phyloP scores from a whole-genome alignment of 179 eudicot species.

The Corrigiola litoralis region DNA sequence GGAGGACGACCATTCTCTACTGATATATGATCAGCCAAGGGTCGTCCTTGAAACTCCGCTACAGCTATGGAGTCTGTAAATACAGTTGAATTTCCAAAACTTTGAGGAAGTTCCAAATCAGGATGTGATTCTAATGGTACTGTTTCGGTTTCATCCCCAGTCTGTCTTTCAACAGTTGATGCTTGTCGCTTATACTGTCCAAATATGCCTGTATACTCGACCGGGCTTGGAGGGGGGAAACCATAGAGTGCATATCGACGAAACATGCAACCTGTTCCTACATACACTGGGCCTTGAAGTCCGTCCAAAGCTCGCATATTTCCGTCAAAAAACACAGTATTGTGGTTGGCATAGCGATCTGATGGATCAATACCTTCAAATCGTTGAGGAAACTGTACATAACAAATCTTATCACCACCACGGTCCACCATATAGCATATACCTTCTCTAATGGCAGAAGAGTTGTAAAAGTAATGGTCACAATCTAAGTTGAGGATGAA shows the following conservation, averaged over 20 bases:
- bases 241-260: constrained; percentile 76
- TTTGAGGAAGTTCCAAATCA: constrained; percentile 58
- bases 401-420: constrained; percentile 78
- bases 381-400: constrained; percentile 71
- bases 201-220: constrained; percentile 48
- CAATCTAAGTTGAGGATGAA: constrained; percentile 80
- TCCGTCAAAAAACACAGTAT: constrained; percentile 80
- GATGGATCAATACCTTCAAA: constrained; percentile 87
- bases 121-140: constrained; percentile 51
- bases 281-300: constrained; percentile 80
- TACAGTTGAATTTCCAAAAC: constrained; percentile 60
- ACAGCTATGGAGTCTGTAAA: constrained; percentile 60
- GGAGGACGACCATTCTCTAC: constrained; percentile 80
- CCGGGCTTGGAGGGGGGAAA: constrained; percentile 67
- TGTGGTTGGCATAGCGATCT: constrained; percentile 80
- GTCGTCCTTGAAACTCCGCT: constrained; percentile 79
- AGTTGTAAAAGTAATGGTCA: constrained; percentile 72
- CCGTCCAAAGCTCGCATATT: constrained; percentile 91
- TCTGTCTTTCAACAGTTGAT: constrained; percentile 11
- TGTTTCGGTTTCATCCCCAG: constrained; percentile 33
- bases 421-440: constrained; percentile 89
- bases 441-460: constrained; percentile 63
- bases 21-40: constrained; percentile 65
- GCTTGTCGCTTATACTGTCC: constrained; percentile 49
- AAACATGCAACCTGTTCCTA: constrained; percentile 83